Base-by-base conservation (phyloP, 768 basidiomycete species). In the Russula vinacea region DNA sequence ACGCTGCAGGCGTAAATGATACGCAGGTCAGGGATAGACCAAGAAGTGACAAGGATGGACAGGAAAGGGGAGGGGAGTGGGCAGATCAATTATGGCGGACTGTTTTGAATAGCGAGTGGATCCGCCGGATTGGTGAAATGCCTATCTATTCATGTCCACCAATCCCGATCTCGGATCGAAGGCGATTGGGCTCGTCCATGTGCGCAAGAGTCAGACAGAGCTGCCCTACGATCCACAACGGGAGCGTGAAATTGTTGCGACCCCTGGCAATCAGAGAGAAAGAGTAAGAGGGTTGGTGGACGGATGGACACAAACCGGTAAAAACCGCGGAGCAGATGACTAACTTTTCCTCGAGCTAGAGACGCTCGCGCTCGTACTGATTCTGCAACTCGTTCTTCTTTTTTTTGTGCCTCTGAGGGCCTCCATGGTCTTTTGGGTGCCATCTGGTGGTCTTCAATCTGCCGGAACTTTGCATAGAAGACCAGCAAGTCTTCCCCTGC, bases 381-480 rank as follows among this genome's bases (percentile, higher is more conserved):
- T 90, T 89, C 74, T 97, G 93, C 50, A 98, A 82, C 70, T 92
- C 88, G 68, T 29, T 29, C 29, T 29, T 29, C 29, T 29, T 29
- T 29, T 2, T 5, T 87, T 78, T 93, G 87, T 70, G 58, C 94
- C 96, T 76, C 97, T 96, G 73, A 98, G 81, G 16, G 87, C 96
- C 77, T 94, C 91, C 70, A 98, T 78, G 71, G 86, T 90, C 75
- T 85, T 80, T 78, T 90, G 90, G 71, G 95, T 85, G 51, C 88
- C 85, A 54, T 81, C 76, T 13, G 94, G 90, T 56, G 5, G 83
- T 70, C 80, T 78, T 98, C 93, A 78, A 98, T 85, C 98, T 98
- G 16, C 94, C 94, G 16, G 92, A 94, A 72, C 92, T 92, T 86
- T 29, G 54, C 96, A 96, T 67, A 97, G 78, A 40, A 98, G 86